Evolutionary conservation across 2,329 filamentous ascomycete genomes (phyloP).

Genomic region (Sarocladium kiliense): DNA sequence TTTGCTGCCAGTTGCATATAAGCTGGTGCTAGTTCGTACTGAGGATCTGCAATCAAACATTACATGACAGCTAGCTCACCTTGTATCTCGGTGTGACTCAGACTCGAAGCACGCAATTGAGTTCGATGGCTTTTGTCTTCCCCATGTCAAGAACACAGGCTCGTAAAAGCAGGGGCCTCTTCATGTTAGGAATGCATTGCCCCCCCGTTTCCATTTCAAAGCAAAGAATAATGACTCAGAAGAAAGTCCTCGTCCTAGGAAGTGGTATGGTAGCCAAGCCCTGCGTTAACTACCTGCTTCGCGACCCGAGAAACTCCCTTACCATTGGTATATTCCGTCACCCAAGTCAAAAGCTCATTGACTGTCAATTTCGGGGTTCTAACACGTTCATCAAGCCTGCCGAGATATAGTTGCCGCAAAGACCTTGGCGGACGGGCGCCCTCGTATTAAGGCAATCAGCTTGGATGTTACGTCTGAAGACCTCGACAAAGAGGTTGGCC

Average conservation of each 20-base stretch:
- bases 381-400: slow-evolving; percentile 9
- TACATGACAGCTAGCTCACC: too few species aligned
- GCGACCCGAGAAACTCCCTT: slow-evolving; percentile 11
- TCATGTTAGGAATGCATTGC: too few species aligned
- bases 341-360: not conserved
- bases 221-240: not conserved
- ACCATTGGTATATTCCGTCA: slow-evolving; percentile 17
- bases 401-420: slow-evolving; percentile 12
- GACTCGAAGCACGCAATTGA: too few species aligned
- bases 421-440: not conserved
- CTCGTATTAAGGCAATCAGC: slow-evolving; percentile 10
- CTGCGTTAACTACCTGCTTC: slow-evolving; percentile 16
- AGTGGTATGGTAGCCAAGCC: slow-evolving; percentile 16
- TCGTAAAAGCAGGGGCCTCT: too few species aligned
- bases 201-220: too few species aligned
- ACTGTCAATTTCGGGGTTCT: not conserved
- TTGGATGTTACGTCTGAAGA: slow-evolving; percentile 16
- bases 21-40: too few species aligned
- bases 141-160: too few species aligned
- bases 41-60: too few species aligned
- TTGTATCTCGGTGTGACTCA: too few species aligned
- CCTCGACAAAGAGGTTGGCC: slow-evolving; percentile 13
- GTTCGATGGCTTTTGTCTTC: too few species aligned
- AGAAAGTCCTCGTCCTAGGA: slow-evolving; percentile 15
- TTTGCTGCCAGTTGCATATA: too few species aligned